phyloP scores from a whole-genome alignment of 148 eudicot species.

The Cornus controversa region DNA sequence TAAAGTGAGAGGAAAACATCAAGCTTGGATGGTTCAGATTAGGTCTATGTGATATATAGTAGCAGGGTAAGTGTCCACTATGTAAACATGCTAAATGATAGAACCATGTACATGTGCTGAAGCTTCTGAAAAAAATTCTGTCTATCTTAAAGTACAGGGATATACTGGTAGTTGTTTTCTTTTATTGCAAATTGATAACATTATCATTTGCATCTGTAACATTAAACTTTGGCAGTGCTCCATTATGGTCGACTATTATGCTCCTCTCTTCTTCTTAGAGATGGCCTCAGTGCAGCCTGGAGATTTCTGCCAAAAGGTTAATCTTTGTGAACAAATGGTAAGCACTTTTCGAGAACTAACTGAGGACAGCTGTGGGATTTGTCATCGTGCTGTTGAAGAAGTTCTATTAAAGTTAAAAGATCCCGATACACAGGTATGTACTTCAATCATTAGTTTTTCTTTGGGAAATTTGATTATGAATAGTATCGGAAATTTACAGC shows the following conservation, averaged over 20 bases:
- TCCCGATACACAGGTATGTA: slow-evolving; percentile 74
- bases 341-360: slow-evolving; percentile 21
- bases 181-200: neutral
- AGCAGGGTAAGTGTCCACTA: neutral
- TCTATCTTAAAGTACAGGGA: neutral
- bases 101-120: neutral
- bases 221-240: slow-evolving; percentile 57
- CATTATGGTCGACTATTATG: slow-evolving; percentile 72
- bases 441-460: neutral
- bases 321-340: slow-evolving; percentile 45
- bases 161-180: neutral
- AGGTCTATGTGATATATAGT: neutral
- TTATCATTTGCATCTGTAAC: neutral
- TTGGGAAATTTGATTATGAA: neutral
- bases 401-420: slow-evolving; percentile 62
- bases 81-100: neutral
- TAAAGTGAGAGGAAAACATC: neutral
- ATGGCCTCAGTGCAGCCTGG: slow-evolving; percentile 56
- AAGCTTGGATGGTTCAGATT: neutral
- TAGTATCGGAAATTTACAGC: neutral
- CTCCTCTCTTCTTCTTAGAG: slow-evolving; percentile 69
- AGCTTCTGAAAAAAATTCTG: neutral
- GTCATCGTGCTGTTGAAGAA: slow-evolving; percentile 60
- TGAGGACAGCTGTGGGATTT: slow-evolving; percentile 53
- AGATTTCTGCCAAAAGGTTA: slow-evolving; percentile 59